Conservation (phyloP, 192 early-diverging fungal genomes). For the Umbelopsis ramanniana region DNA sequence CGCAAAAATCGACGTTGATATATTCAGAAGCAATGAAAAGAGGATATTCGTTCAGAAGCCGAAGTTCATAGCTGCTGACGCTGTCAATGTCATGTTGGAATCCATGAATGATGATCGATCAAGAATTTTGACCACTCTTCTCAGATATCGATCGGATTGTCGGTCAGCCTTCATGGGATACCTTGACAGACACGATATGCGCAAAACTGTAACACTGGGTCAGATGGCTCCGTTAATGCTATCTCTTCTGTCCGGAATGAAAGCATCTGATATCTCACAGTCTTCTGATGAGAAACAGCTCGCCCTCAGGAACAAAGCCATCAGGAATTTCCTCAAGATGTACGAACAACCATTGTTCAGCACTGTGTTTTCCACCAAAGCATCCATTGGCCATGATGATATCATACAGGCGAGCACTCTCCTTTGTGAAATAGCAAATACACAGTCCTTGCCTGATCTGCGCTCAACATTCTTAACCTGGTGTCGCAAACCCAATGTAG, state of each 20-base stretch:
- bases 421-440: neutral
- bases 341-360: too few species aligned
- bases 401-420: neutral
- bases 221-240: neutral
- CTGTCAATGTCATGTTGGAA: conserved; percentile 12
- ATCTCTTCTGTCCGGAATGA: neutral
- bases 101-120: conserved; percentile 17
- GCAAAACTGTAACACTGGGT: neutral
- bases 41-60: neutral
- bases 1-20: neutral
- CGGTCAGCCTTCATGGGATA: neutral
- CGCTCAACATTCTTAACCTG: neutral
- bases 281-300: neutral
- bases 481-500: neutral
- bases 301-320: neutral
- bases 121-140: conserved; percentile 20
- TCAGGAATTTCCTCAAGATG: neutral
- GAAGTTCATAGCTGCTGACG: neutral
- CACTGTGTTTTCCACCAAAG: too few species aligned
- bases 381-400: too few species aligned
- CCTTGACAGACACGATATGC: neutral
- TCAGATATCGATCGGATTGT: neutral
- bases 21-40: conserved; percentile 4
- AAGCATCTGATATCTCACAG: neutral
- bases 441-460: neutral